Evolutionary conservation across 345 rosid species (phyloP).

Genomic region (Isatis tinctoria): DNA sequence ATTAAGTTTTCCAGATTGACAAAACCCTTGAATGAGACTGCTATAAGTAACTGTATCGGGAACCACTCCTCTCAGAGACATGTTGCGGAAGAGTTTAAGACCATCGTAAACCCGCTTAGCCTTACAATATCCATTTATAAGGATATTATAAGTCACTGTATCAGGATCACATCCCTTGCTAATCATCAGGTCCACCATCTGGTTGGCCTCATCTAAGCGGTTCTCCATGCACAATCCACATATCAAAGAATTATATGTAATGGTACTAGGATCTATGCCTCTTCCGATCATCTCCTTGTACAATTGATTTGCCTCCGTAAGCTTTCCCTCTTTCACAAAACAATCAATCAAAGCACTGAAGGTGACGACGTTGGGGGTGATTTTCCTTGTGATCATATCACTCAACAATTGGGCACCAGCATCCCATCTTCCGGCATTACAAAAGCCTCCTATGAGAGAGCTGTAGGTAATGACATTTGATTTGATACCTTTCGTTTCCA

Average conservation of each 20-base stretch:
- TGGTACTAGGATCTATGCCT: neutral
- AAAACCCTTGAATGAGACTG: constrained; percentile 6
- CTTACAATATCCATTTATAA: neutral
- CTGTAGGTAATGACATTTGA: neutral
- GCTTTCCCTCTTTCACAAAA: constrained; percentile 20
- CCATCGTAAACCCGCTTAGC: neutral
- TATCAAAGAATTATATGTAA: constrained; percentile 35
- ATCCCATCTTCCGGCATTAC: constrained; percentile 6
- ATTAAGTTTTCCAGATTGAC: neutral
- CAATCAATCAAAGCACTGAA: neutral
- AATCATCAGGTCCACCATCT: constrained; percentile 17
- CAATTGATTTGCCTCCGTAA: constrained; percentile 24
- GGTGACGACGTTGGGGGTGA: neutral
- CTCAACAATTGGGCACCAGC: constrained; percentile 18
- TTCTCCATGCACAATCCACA: constrained; percentile 32
- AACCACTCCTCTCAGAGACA: neutral
- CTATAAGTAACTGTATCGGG: neutral
- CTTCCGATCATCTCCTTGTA: neutral
- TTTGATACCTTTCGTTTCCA: neutral
- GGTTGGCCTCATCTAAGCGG: constrained; percentile 25
- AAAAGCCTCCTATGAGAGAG: neutral
- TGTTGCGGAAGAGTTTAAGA: neutral
- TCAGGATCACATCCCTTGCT: constrained; percentile 10
- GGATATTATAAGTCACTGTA: constrained; percentile 3
- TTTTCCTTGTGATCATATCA: constrained; percentile 22